These are phyloP conservation scores for Botrytis paeoniae DNA, from an alignment of 2,329 filamentous ascomycete species.

Conservation along the genomic window DNA sequence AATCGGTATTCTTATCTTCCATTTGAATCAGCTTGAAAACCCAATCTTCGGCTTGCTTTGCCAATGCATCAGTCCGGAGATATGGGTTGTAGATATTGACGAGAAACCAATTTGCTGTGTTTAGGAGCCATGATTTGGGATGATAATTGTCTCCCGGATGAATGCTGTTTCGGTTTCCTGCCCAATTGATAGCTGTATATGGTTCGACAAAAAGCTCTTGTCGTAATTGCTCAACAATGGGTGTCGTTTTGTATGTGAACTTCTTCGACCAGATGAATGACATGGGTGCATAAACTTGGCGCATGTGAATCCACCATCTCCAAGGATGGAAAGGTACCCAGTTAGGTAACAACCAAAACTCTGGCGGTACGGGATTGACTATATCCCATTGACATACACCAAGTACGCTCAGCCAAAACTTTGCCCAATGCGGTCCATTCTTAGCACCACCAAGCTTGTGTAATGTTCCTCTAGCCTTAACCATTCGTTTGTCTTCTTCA, in stretches of 20 bases:
- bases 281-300: conserved; percentile 94
- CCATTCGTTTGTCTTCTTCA: conserved; percentile 79
- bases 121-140: conserved; percentile 82
- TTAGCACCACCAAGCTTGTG: conserved; percentile 84
- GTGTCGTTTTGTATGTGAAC: conserved; percentile 74
- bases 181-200: conserved; percentile 76
- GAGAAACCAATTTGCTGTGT: conserved; percentile 72
- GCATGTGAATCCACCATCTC: conserved; percentile 98
- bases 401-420: conserved; percentile 87
- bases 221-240: conserved; percentile 68
- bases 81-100: conserved; percentile 79
- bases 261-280: conserved; percentile 81
- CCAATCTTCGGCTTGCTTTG: conserved; percentile 73
- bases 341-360: conserved; percentile 89
- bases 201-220: conserved; percentile 80
- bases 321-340: conserved; percentile 88
- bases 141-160: conserved; percentile 82
- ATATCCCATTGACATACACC: conserved; percentile 85
- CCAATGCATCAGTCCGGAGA: conserved; percentile 63
- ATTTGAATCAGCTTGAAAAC: conserved; percentile 79
- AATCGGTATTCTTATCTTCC: conserved; percentile 92
- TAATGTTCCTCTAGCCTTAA: conserved; percentile 76
- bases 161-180: conserved; percentile 77
- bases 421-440: conserved; percentile 90
- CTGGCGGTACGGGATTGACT: conserved; percentile 90